A percentile compares a stretch with the other conserved stretches of the same genome.
These are phyloP conservation scores for Cyclotella kingstonii DNA, from an alignment of 108 stramenopile species.

Conservation along the genomic window DNA sequence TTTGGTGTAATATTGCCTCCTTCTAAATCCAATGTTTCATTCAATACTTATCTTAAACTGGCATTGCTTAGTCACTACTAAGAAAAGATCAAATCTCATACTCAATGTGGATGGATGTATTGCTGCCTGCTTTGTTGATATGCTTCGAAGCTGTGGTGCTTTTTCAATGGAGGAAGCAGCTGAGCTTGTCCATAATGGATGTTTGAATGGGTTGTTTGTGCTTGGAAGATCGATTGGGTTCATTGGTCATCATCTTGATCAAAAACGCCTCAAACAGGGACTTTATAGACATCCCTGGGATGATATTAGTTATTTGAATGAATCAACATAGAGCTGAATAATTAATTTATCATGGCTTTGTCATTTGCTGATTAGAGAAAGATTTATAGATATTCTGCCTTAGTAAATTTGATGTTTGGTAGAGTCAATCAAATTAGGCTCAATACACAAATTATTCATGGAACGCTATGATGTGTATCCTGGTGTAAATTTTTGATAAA, in stretches of 20 bases:
- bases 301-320: conserved; percentile 78
- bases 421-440: too few relatives aligned
- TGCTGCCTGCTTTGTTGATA: conserved; percentile 90
- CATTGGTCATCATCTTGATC: conserved; percentile 90
- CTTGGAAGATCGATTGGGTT: conserved; percentile 86
- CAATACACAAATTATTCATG: too few relatives aligned
- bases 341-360: too few relatives aligned
- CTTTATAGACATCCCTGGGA: conserved; percentile 92
- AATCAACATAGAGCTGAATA: neutral
- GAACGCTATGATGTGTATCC: too few relatives aligned
- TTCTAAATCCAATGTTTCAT: neutral
- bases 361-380: too few relatives aligned
- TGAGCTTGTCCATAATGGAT: conserved; percentile 84
- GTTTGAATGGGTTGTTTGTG: conserved; percentile 90
- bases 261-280: conserved; percentile 90
- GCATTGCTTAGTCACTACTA: conserved; percentile 82
- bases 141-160: conserved; percentile 88
- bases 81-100: conserved; percentile 88
- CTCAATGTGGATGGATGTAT: conserved; percentile 94
- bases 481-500: too few relatives aligned
- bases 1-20: neutral
- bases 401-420: too few relatives aligned
- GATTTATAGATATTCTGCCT: too few relatives aligned
- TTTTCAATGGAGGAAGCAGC: conserved; percentile 84
- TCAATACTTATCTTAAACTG: too few relatives aligned